Evolutionary conservation across 2,329 filamentous ascomycete genomes (phyloP).

Genomic region (Mycocentrospora acerina): DNA sequence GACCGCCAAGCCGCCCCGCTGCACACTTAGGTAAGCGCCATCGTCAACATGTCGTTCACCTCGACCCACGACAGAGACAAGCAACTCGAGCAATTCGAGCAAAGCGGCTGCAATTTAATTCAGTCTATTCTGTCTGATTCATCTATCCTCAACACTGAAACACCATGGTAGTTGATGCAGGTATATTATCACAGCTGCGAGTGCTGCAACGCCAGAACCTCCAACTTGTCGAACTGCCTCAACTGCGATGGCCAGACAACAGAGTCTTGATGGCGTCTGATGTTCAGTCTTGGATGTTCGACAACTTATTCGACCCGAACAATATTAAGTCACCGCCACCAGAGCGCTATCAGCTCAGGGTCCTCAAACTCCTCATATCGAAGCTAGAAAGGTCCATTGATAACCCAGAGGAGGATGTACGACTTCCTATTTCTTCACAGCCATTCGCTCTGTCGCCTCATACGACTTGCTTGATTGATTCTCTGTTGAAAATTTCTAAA

Average conservation of each 20-base stretch:
- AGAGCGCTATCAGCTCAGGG: constrained; percentile 66
- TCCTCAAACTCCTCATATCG: constrained; percentile 71
- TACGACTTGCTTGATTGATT: background rate
- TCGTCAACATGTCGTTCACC: background rate
- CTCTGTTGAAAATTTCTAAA: no score
- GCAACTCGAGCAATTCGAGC: background rate
- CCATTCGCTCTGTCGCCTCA: constrained; percentile 3
- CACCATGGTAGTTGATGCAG: constrained; percentile 18
- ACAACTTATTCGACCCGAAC: constrained; percentile 64
- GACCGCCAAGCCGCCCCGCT: constrained; percentile 8
- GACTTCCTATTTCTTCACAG: constrained; percentile 43
- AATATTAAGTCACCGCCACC: constrained; percentile 62
- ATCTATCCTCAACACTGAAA: no score
- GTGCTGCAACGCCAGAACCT: constrained; percentile 73
- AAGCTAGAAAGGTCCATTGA: constrained; percentile 73
- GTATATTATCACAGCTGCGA: constrained; percentile 15
- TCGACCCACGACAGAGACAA: no score
- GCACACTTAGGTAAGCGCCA: constrained; percentile 23
- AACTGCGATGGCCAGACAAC: constrained; percentile 64
- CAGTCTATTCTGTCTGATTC: no score
- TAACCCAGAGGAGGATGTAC: constrained; percentile 86
- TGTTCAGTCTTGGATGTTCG: constrained; percentile 68
- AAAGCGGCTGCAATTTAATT: background rate
- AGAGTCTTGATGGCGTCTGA: constrained; percentile 59
- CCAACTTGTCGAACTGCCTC: constrained; percentile 66